A percentile compares a stretch with the other conserved stretches of the same genome.
Conservation (phyloP, 2,329 filamentous ascomycete species). For the Didymellaceae sp. region DNA sequence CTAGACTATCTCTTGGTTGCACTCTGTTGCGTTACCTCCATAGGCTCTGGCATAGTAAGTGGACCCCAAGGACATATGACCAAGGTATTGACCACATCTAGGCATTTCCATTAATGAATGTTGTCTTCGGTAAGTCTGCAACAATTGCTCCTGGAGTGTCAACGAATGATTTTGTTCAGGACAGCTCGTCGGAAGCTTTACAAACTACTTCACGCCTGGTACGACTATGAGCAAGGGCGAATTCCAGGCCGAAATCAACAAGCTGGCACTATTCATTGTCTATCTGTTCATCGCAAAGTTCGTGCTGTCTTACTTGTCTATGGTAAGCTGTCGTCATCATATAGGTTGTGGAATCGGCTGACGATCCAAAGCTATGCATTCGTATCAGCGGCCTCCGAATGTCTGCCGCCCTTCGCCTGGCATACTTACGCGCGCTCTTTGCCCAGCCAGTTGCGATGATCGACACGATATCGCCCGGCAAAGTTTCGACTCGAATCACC, state of each 20-base stretch:
- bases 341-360: neutral
- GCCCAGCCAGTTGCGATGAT: slow-evolving; percentile 57
- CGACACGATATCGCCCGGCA: slow-evolving; percentile 57
- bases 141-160: slow-evolving; percentile 55
- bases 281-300: slow-evolving; percentile 49
- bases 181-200: slow-evolving; percentile 60
- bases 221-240: slow-evolving; percentile 53
- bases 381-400: slow-evolving; percentile 59
- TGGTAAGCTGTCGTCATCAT: slow-evolving; percentile 27
- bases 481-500: slow-evolving; percentile 60
- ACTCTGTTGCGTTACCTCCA: slow-evolving; percentile 36
- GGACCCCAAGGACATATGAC: neutral
- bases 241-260: slow-evolving; percentile 60
- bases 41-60: slow-evolving; percentile 40
- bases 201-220: slow-evolving; percentile 59
- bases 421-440: slow-evolving; percentile 59
- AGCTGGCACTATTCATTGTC: slow-evolving; percentile 36
- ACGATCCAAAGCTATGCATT: slow-evolving; percentile 51
- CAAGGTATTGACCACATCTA: neutral
- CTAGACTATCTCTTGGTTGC: slow-evolving; percentile 41
- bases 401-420: slow-evolving; percentile 58
- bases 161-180: slow-evolving; percentile 24
- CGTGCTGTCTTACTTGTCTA: slow-evolving; percentile 41
- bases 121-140: slow-evolving; percentile 61
- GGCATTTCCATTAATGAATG: slow-evolving; percentile 62